A percentile compares a stretch with the other conserved stretches of the same genome.
Conservation (phyloP, 257 asterid genomes). For the Mitragyna speciosa region DNA sequence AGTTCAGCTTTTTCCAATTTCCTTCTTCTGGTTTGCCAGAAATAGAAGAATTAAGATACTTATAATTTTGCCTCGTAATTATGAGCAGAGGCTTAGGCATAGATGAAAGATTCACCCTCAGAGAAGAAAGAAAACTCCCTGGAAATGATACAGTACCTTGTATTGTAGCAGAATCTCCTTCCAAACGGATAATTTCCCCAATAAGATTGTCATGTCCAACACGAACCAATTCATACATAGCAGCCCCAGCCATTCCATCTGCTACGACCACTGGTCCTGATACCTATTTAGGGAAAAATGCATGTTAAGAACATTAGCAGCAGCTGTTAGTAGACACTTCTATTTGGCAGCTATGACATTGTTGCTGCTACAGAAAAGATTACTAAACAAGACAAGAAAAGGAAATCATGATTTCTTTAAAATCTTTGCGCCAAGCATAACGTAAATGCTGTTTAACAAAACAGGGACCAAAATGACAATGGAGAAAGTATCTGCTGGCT, state of each 20-base stretch:
- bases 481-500: not conserved
- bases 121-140: slow-evolving; percentile 3
- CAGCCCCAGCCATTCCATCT: slow-evolving; percentile 99
- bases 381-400: not conserved
- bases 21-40: not conserved
- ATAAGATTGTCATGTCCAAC: slow-evolving; percentile 96
- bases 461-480: not conserved
- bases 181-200: slow-evolving; percentile 95
- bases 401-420: not conserved
- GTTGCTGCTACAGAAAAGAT: not conserved
- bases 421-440: not conserved
- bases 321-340: not conserved
- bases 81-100: not conserved
- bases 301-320: not conserved
- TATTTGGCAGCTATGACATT: not conserved
- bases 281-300: slow-evolving; percentile 45
- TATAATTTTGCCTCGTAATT: not conserved
- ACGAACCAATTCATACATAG: slow-evolving; percentile 98
- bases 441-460: not conserved
- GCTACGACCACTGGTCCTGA: slow-evolving; percentile 99
- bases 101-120: not conserved
- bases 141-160: slow-evolving; percentile 65
- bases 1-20: not conserved
- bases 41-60: not conserved
- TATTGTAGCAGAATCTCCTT: slow-evolving; percentile 99